Conservation (phyloP, 306 rosid genomes). For the Quercus suber region DNA sequence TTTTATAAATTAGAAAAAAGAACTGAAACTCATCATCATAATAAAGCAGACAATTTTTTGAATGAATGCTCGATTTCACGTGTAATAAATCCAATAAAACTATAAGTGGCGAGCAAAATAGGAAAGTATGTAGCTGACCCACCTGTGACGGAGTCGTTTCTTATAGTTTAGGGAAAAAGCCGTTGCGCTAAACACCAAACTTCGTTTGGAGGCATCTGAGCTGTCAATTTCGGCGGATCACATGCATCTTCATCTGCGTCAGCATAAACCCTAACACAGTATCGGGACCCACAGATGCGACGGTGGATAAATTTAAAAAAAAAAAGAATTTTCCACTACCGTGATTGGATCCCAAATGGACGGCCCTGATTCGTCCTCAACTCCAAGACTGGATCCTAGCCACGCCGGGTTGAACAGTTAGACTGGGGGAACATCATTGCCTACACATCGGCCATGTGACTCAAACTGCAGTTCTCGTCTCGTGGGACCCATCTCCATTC, state of each 20-base stretch:
- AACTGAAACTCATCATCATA: no score
- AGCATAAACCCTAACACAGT: background rate
- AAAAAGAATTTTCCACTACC: background rate
- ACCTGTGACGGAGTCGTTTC: conserved; percentile 3
- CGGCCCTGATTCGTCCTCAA: conserved; percentile 21
- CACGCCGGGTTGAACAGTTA: conserved; percentile 5
- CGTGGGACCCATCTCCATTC: conserved; percentile 8
- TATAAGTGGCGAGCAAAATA: background rate
- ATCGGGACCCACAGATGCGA: background rate
- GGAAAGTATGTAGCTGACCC: background rate
- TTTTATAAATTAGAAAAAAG: no score
- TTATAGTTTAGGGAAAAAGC: background rate
- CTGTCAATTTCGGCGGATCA: conserved; percentile 30
- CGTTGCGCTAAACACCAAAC: conserved; percentile 21
- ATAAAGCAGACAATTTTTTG: no score
- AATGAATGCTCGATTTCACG: background rate
- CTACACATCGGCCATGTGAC: conserved; percentile 42
- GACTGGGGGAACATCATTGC: background rate
- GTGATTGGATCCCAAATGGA: background rate
- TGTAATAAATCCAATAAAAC: background rate
- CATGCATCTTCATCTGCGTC: conserved; percentile 18
- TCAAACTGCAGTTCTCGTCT: conserved; percentile 2
- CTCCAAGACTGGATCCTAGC: conserved; percentile 6
- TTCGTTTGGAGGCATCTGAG: conserved; percentile 2
- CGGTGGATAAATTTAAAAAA: background rate